A percentile compares a stretch with the other conserved stretches of the same genome.
Evolutionary conservation across 2,329 filamentous ascomycete genomes (phyloP).

Genomic region (Akanthomyces uredinophilus): DNA sequence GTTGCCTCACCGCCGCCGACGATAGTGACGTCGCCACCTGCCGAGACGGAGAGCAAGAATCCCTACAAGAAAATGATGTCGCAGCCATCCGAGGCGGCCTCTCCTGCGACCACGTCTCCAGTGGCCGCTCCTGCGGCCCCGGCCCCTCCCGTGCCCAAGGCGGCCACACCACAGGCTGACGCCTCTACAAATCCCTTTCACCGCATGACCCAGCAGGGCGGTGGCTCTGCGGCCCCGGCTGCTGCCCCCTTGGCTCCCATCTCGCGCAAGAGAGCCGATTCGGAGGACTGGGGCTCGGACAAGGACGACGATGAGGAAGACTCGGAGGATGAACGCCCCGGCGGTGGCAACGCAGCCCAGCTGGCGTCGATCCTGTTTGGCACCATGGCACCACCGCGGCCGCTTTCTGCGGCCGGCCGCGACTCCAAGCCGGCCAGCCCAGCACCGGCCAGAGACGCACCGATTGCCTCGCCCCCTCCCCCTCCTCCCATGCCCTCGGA

Average conservation of each 20-base stretch:
- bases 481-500: conserved; percentile 30
- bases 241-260: conserved; percentile 46
- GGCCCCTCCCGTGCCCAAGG: conserved; percentile 28
- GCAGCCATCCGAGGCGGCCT: conserved; percentile 53
- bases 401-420: conserved; percentile 75
- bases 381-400: conserved; percentile 90
- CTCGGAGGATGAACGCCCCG: conserved; percentile 73
- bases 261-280: conserved; percentile 50
- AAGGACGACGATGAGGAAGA: conserved; percentile 55
- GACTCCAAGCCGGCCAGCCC: conserved; percentile 45
- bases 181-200: conserved; percentile 95
- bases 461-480: conserved; percentile 34
- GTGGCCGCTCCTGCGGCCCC: conserved; percentile 36
- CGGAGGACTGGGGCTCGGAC: conserved; percentile 80
- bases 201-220: conserved; percentile 63
- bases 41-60: conserved; percentile 79
- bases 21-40: conserved; percentile 48
- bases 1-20: conserved; percentile 43
- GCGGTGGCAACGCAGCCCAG: conserved; percentile 80
- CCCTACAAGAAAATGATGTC: conserved; percentile 90
- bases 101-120: conserved; percentile 41
- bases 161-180: conserved; percentile 41
- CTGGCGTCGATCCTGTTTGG: conserved; percentile 93
- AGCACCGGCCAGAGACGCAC: conserved; percentile 35
- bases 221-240: conserved; percentile 20